Percentiles rank a stretch among this genome's conserved stretches.
Conservation (phyloP, 2,329 filamentous ascomycete genomes). For the Fusarium sambucinum region DNA sequence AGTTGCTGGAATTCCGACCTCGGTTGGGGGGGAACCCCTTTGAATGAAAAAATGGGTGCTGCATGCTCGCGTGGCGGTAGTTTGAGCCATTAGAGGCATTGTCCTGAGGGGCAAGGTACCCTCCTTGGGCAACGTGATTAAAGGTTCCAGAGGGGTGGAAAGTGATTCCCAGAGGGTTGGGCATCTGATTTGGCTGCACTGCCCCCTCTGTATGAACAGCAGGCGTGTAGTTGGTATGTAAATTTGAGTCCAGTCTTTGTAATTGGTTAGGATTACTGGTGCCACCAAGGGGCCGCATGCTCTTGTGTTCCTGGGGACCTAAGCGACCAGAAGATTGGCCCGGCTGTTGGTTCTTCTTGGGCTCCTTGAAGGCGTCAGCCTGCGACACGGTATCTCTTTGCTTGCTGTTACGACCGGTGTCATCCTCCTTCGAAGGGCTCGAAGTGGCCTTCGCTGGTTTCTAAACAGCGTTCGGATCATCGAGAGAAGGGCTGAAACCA, state of each 20-base stretch:
- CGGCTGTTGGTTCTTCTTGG: conserved; percentile 9
- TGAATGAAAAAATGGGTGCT: conserved; percentile 10
- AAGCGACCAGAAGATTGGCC: conserved; percentile 7
- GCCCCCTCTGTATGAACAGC: conserved; percentile 2
- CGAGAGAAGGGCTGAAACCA: conserved; percentile 10
- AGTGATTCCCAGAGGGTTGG: conserved; percentile 3
- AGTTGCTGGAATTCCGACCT: conserved; percentile 14
- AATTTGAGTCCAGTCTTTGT: neutral
- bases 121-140: conserved; percentile 3
- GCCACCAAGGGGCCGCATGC: neutral
- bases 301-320: conserved; percentile 1
- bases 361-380: conserved; percentile 11
- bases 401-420: conserved; percentile 2
- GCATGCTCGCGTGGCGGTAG: conserved; percentile 12
- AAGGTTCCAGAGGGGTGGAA: conserved; percentile 17
- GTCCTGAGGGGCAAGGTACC: neutral
- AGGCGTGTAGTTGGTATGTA: neutral
- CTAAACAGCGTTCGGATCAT: conserved; percentile 41
- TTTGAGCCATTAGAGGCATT: conserved; percentile 14
- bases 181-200: neutral
- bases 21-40: conserved; percentile 10
- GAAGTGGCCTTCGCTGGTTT: conserved; percentile 34
- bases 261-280: neutral
- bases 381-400: conserved; percentile 6
- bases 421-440: conserved; percentile 14